Conservation (phyloP, 345 rosid genomes). For the Bretschneidera sinensis region DNA sequence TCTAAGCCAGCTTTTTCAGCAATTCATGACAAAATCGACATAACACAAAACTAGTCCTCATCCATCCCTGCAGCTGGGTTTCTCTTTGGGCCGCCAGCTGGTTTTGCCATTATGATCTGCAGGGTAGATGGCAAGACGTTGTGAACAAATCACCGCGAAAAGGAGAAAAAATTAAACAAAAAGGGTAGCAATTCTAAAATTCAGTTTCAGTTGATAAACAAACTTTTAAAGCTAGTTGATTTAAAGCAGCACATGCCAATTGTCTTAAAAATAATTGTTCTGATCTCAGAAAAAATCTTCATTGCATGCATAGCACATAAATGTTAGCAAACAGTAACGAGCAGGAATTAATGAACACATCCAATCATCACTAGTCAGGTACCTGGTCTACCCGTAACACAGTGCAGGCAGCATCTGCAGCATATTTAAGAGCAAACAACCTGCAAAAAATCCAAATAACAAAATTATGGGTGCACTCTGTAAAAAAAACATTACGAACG, state of each 20-base stretch:
- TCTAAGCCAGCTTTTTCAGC: constrained; percentile 1
- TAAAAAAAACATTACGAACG: not conserved
- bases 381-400: constrained; percentile 99
- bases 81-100: constrained; percentile 93
- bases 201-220: not conserved
- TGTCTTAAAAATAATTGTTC: not conserved
- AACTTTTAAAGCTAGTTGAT: not conserved
- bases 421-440: constrained; percentile 85
- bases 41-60: constrained; percentile 17
- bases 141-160: not conserved
- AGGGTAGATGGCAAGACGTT: constrained; percentile 5
- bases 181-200: not conserved
- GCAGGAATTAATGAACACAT: not conserved
- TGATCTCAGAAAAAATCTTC: not conserved
- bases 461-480: not conserved
- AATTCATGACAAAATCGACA: not conserved
- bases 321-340: too few species aligned
- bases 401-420: constrained; percentile 97
- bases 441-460: constrained; percentile 30
- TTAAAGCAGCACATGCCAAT: not conserved
- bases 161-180: not conserved
- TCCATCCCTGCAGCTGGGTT: constrained; percentile 68
- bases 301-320: too few species aligned
- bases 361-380: constrained; percentile 1
- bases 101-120: constrained; percentile 96